Base-by-base conservation (phyloP, 768 basidiomycete species). In the Suillus discolor region DNA sequence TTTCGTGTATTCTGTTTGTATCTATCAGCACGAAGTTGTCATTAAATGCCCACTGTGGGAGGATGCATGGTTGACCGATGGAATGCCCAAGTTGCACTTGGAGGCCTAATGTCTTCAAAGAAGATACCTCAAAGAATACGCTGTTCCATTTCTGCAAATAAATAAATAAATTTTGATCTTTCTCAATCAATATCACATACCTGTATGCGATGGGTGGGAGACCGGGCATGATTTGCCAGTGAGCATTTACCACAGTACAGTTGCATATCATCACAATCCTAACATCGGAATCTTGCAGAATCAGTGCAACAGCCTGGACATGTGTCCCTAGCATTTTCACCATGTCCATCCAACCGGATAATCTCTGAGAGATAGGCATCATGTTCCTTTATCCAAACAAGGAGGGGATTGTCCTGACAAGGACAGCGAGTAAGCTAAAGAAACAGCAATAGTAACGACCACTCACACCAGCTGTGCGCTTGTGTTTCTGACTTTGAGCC, bases 161-260 rank as follows among this genome's bases (percentile, higher is more conserved):
- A 42, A 16, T 42, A 5, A 42, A 13, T 42, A 42, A 0, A 42
- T 42, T 42, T 42, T 1, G n/a, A 42, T 42, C 16, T 42, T 42
- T 42, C 6, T 42, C 41, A n/a, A n/a, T n/a, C n/a, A 1, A 42
- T 12, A 39, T 42, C 41, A 42, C 41, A 42, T 42, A 42, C 41
- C 41, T 42, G 41, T 42, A 74, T 45, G 25, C 61, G 60, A 57
- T 74, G 72, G 5, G 72, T 62, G 0, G 67, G 73, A 16, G 13
- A 55, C 11, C n/a, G 31, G 6, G 6, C 34, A n/a, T 73, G 71
- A 7, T 62, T 36, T n/a, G 25, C 4, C 1, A 71, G 31, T 38
- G 66, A 39, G 47, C 72, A 74, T 25, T 7, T 13, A 8, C 6
- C n/a, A 20, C 67, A 69, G 11, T 62, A 45, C 6, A 70, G 31